A percentile compares a stretch with the other conserved stretches of the same genome.
These are phyloP conservation scores for Henckelia pumila DNA, from an alignment of 257 asterid species.

Conservation along the genomic window DNA sequence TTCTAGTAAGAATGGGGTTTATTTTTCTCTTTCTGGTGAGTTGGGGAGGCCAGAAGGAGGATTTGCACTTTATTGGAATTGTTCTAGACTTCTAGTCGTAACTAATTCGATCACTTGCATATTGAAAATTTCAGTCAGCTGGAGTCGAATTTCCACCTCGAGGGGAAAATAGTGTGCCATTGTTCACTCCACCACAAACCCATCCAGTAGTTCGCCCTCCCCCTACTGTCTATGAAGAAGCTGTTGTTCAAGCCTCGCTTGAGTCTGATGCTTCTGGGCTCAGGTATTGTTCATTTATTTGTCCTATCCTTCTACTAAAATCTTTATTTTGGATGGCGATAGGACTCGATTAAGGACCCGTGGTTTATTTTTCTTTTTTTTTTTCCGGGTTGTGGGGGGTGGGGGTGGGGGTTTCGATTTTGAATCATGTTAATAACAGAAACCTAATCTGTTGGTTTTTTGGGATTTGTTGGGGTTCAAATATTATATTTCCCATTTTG, in stretches of 20 bases:
- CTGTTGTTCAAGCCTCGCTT: constrained; percentile 93
- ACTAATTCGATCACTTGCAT: constrained; percentile 18
- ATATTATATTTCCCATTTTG: neutral
- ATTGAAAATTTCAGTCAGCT: constrained; percentile 51
- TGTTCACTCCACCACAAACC: constrained; percentile 93
- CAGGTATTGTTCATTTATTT: constrained; percentile 42
- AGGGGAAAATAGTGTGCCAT: constrained; percentile 75
- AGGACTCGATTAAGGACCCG: neutral
- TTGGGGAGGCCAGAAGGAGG: neutral
- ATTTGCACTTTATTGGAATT: neutral
- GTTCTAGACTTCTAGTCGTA: constrained; percentile 11
- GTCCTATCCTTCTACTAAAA: neutral
- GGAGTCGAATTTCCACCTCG: constrained; percentile 97
- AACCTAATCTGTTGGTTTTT: too few species aligned
- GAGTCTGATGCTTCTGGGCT: constrained; percentile 89
- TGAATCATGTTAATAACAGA: too few species aligned
- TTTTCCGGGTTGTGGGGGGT: too few species aligned
- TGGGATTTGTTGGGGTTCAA: neutral
- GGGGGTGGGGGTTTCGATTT: neutral
- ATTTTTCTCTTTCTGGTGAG: neutral
- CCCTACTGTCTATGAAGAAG: constrained; percentile 68
- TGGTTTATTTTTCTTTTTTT: neutral
- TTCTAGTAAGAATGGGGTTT: neutral
- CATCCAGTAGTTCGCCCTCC: constrained; percentile 61
- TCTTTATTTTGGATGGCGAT: neutral